Evolutionary conservation across 768 basidiomycete species (phyloP).

Genomic region (Termitomyces sp.): DNA sequence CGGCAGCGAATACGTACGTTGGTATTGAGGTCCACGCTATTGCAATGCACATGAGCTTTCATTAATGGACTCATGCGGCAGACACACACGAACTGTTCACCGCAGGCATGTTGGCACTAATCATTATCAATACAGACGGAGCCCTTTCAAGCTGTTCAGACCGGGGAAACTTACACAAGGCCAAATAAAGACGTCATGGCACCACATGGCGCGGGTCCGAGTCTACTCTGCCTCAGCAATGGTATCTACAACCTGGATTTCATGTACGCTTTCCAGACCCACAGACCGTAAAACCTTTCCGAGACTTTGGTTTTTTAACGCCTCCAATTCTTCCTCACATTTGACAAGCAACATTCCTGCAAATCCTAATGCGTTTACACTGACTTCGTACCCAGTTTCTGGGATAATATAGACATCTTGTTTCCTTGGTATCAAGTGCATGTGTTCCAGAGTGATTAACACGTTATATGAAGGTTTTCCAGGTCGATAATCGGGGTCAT

Average conservation of each 20-base stretch:
- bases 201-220: neutral
- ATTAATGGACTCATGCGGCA: neutral
- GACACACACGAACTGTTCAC: conserved; percentile 4
- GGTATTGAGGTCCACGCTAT: conserved; percentile 2
- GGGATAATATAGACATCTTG: conserved; percentile 51
- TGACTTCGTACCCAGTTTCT: conserved; percentile 52
- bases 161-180: neutral
- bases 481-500: conserved; percentile 54
- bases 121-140: neutral
- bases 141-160: neutral
- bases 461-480: conserved; percentile 80
- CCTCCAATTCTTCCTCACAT: conserved; percentile 70
- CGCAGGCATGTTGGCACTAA: conserved; percentile 3
- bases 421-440: conserved; percentile 80
- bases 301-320: conserved; percentile 59
- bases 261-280: conserved; percentile 63
- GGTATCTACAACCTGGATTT: conserved; percentile 52
- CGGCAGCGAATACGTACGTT: conserved; percentile 6
- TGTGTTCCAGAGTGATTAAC: conserved; percentile 74
- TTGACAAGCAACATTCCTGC: conserved; percentile 88
- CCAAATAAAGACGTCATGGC: conserved; percentile 5
- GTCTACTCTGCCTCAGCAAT: conserved; percentile 13
- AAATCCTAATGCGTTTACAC: conserved; percentile 85
- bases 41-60: neutral
- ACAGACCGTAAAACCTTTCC: conserved; percentile 60